phyloP scores from a whole-genome alignment of 768 basidiomycete genomes.

The Suillus subaureus region DNA sequence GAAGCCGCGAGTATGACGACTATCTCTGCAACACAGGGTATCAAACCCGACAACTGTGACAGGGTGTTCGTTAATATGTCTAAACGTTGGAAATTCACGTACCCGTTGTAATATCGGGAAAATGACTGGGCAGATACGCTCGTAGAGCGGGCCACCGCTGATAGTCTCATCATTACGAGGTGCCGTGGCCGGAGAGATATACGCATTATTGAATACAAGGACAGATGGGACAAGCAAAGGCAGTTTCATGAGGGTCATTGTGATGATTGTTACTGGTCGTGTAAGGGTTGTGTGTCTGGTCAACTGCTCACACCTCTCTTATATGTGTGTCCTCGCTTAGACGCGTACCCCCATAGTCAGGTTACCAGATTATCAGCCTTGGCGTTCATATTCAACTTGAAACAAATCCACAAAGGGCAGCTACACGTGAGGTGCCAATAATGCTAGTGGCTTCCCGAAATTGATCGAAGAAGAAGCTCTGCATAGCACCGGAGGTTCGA shows the following conservation, averaged over 20 bases:
- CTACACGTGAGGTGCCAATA: background rate
- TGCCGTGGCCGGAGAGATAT: conserved; percentile 22
- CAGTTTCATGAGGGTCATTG: conserved; percentile 25
- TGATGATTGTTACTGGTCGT: background rate
- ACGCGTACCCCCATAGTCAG: background rate
- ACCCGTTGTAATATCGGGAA: conserved; percentile 29
- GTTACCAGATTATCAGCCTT: background rate
- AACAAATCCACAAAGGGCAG: background rate
- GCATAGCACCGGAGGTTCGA: background rate
- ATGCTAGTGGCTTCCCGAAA: background rate
- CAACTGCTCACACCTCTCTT: background rate
- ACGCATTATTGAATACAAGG: conserved; percentile 31
- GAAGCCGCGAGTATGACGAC: conserved; percentile 21
- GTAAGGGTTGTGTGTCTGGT: background rate
- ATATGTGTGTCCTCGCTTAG: background rate
- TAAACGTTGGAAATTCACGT: background rate
- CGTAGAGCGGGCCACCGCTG: conserved; percentile 22
- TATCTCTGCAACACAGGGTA: conserved; percentile 32
- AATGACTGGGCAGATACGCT: conserved; percentile 21
- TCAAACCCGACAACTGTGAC: conserved; percentile 26
- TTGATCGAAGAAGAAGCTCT: conserved; percentile 1
- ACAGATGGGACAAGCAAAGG: conserved; percentile 28
- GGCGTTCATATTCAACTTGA: background rate
- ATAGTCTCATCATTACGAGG: conserved; percentile 24
- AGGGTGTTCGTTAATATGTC: conserved; percentile 10